Evolutionary conservation across 805 yeast genomes (phyloP), one percentile per base, ranked within the genome.

Genomic region (Candida sithepensis): DNA sequence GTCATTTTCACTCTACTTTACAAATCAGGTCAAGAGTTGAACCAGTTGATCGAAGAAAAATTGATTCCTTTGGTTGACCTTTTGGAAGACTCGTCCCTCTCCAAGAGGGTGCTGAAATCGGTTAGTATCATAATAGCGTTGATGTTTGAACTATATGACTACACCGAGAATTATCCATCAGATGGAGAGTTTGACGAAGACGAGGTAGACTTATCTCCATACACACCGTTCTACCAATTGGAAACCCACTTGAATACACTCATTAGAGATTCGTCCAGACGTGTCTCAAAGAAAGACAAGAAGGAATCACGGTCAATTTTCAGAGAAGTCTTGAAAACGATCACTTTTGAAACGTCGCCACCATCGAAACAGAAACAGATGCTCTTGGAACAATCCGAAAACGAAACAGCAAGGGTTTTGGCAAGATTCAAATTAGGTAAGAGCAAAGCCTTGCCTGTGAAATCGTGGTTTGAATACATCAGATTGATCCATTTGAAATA

Each of bases 231-330:
- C 12, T 34, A 34, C 16, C 38, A 74, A 22, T 56, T 82, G 9
- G 60, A 68, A 26, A 57, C 63, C 19, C 68, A 68, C 3, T 60
- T 79, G 26, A 67, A 69, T 22, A 65, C 71, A 32, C 66, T 82
- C 39, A 66, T 78, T 1, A 74, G 72, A 39, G 73, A 77, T 20
- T 77, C 85, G 0, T 69, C 82, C 4, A 81, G 82, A 48, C 78
- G 73, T 44, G 59, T 81, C 3, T 76, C 84, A 23, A 84, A 84
- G 54, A 80, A 78, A 57, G 87, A 82, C 51, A 83, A 80, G 60
- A 76, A 75, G 49, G 81, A 77, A 34, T 70, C 79, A 22, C 78
- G 79, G 51, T 76, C 87, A 1, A 70, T 83, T 1, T 80, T 82
- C 61, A 71, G 82, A 57, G 85, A 83, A 49, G 79, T 82, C 18